Evolutionary conservation across 83 land plant species (phyloP), one percentile per base, ranked within the genome.

Genomic region (Picea mariana): DNA sequence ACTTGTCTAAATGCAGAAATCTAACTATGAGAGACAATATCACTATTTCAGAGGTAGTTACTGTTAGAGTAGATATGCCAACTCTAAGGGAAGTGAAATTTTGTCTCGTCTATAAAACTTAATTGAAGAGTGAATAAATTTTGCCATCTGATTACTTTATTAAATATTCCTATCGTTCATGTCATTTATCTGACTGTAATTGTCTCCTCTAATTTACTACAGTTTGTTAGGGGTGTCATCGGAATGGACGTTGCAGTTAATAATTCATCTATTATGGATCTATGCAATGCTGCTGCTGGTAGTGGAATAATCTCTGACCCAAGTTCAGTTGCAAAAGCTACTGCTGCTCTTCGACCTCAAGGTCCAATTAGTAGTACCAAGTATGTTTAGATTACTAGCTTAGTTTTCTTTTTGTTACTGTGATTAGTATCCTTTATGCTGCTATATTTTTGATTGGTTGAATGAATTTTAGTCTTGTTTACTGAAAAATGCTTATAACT

Each of bases 191-290:
- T 42, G 18, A 16, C 20, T 9, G 9, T 78, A 9, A 20, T 80
- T 67, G 5, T 13, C 40, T 59, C 24, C 31, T 59, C 31, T 77
- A 62, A 31, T 81, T 73, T 77, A 1, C 18, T 85, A 81, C 85
- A 88, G 89, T 80, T 88, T 75, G 85, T 88, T 7, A 72, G 89
- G 26, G 82, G 83, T 72, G 72, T 85, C n/a, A 62, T 88, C 21
- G 88, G 89, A 73, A 82, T 88, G 82, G 89, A 88, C 60, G 85
- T 88, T 58, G 76, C 83, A 27, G 85, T 88, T 59, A 84, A 80
- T 44, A 85, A 64, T 80, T 55, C 77, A 75, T 79, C 83, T 69
- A 86, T 88, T 78, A 82, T 80, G 21, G 88, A 88, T 80, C 73
- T 88, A 40, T 82, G 89, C 38, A 84, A 85, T 67, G 88, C 85